Conservation (phyloP, 805 yeast species). For the Kodamaea sagamina region DNA sequence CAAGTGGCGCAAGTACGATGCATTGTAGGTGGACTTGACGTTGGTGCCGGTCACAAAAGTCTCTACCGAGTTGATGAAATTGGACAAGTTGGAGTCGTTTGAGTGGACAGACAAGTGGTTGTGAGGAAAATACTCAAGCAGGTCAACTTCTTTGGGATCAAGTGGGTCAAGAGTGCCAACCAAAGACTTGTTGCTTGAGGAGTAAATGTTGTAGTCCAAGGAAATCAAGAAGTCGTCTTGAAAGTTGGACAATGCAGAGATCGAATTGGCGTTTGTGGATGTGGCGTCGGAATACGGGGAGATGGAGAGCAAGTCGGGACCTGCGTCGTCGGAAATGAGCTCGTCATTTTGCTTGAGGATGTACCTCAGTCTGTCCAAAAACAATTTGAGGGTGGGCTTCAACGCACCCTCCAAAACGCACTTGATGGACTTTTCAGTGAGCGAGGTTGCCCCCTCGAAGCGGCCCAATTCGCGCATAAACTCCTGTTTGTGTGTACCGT, state of each 20-base stretch:
- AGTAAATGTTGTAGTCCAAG: constrained; percentile 35
- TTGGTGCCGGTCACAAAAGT: constrained; percentile 14
- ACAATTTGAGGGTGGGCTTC: constrained; percentile 32
- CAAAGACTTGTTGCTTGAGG: constrained; percentile 26
- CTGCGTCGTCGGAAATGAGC: constrained; percentile 15
- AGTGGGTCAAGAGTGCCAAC: not conserved
- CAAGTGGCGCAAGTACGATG: constrained; percentile 26
- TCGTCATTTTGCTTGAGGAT: constrained; percentile 28
- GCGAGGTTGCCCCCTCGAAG: not conserved
- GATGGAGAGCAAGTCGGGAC: constrained; percentile 3
- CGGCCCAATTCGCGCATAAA: constrained; percentile 2
- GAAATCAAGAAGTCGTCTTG: constrained; percentile 37
- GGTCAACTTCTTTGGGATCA: constrained; percentile 5
- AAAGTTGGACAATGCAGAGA: constrained; percentile 13
- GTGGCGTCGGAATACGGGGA: constrained; percentile 5
- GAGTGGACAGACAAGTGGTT: constrained; percentile 33
- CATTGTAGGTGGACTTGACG: constrained; percentile 20
- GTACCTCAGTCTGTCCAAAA: constrained; percentile 33
- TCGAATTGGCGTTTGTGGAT: not conserved
- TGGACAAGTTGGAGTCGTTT: constrained; percentile 41
- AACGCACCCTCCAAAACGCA: constrained; percentile 11
- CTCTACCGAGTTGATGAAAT: constrained; percentile 32
- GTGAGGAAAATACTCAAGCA: constrained; percentile 37
- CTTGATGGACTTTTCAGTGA: constrained; percentile 7
- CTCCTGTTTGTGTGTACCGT: constrained; percentile 13